phyloP scores from a whole-genome alignment of 306 rosid genomes.

The Delonix regia region DNA sequence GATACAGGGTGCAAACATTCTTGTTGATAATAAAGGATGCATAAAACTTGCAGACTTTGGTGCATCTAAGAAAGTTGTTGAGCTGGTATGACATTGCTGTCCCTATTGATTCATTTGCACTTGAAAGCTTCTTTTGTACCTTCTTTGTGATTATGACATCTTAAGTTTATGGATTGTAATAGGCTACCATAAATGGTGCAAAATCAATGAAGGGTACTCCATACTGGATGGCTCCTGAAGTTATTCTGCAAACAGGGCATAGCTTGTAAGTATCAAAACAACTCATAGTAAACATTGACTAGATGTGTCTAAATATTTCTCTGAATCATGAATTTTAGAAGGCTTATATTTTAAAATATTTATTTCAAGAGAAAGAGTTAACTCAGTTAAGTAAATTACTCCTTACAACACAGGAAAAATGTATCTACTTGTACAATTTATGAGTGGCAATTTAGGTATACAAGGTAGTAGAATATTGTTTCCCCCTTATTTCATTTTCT shows the following conservation, averaged over 20 bases:
- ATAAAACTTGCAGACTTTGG: slow-evolving; percentile 98
- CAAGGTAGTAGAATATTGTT: background rate
- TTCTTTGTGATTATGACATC: slow-evolving; percentile 17
- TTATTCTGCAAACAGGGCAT: slow-evolving; percentile 92
- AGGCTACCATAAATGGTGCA: slow-evolving; percentile 93
- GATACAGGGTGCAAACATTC: slow-evolving; percentile 92
- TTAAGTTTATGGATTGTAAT: slow-evolving; percentile 36
- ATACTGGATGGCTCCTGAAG: slow-evolving; percentile 99
- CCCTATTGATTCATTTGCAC: slow-evolving; percentile 26
- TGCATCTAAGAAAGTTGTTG: slow-evolving; percentile 96
- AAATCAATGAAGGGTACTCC: slow-evolving; percentile 98
- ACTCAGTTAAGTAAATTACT: background rate
- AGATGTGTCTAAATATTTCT: background rate
- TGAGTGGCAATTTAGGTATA: background rate
- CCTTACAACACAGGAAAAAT: slow-evolving; percentile 1
- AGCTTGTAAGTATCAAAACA: slow-evolving; percentile 70
- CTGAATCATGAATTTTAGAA: background rate
- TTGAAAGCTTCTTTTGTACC: slow-evolving; percentile 24
- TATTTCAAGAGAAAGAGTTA: background rate
- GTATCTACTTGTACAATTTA: background rate
- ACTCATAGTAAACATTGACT: slow-evolving; percentile 2
- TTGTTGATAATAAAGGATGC: slow-evolving; percentile 94
- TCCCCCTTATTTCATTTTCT: background rate
- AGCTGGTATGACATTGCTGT: slow-evolving; percentile 61
- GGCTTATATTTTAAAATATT: slow-evolving; percentile 7